Evolutionary conservation across 768 basidiomycete genomes (phyloP).

Genomic region (Mycena sanguinolenta): DNA sequence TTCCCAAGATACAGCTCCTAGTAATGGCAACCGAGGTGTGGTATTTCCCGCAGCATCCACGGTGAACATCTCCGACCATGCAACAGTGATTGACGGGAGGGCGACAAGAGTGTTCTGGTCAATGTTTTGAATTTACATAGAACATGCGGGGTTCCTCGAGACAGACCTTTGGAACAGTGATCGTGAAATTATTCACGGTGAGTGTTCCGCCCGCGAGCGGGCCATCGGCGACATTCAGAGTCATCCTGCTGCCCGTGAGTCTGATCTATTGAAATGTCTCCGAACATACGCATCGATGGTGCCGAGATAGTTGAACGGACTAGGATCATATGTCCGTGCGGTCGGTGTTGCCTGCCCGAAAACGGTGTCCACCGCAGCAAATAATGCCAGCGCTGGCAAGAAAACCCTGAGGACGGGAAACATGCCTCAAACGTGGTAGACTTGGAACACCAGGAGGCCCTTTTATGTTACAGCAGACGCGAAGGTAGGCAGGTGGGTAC

Average conservation of each 20-base stretch:
- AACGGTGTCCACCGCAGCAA: not conserved
- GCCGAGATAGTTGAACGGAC: constrained; percentile 10
- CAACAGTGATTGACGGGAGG: too few species aligned
- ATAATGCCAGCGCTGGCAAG: constrained; percentile 1
- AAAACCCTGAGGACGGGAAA: too few species aligned
- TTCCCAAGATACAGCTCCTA: constrained; percentile 26
- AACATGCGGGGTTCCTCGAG: not conserved
- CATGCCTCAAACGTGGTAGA: too few species aligned
- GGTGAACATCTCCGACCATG: too few species aligned
- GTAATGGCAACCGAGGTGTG: constrained; percentile 11
- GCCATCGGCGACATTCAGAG: not conserved
- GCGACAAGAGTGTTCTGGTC: too few species aligned
- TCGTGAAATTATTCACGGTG: constrained; percentile 3
- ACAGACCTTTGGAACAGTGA: constrained; percentile 14
- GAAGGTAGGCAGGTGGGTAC: too few species aligned
- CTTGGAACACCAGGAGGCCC: too few species aligned
- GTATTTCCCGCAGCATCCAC: too few species aligned
- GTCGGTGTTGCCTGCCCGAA: not conserved
- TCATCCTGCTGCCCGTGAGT: constrained; percentile 1
- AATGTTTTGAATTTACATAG: not conserved
- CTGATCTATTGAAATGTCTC: not conserved
- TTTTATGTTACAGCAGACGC: too few species aligned
- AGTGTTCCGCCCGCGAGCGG: constrained; percentile 13
- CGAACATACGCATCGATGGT: not conserved
- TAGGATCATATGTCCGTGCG: not conserved